A percentile compares a stretch with the other conserved stretches of the same genome.
Conservation (phyloP, 352 stramenopile species). For the Globisporangium rhizosaccharum region DNA sequence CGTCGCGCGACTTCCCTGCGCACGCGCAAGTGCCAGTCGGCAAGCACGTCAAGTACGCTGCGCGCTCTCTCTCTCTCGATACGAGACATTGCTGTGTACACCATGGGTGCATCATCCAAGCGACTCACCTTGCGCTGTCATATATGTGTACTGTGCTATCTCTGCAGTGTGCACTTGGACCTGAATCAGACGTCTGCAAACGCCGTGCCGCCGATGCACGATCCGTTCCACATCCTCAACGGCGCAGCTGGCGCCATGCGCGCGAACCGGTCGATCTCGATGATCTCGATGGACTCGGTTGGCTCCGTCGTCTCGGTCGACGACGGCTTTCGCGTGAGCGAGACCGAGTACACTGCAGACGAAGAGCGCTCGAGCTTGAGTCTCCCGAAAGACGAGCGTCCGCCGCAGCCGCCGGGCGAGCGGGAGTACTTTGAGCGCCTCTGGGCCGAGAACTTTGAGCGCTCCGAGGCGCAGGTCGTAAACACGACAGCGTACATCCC, state of each 20-base stretch:
- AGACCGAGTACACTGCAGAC: slow-evolving; percentile 23
- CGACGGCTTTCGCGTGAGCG: slow-evolving; percentile 45
- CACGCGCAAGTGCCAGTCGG: slow-evolving; percentile 60
- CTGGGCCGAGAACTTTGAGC: slow-evolving; percentile 82
- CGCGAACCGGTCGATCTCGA: slow-evolving; percentile 34
- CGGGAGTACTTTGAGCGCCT: slow-evolving; percentile 79
- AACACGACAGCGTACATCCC: slow-evolving; percentile 70
- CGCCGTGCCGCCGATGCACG: slow-evolving; percentile 61
- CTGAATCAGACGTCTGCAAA: slow-evolving; percentile 36
- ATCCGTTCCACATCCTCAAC: slow-evolving; percentile 78
- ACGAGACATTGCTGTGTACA: not conserved
- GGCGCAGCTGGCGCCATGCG: slow-evolving; percentile 23
- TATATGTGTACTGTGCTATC: not conserved
- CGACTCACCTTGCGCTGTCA: not conserved
- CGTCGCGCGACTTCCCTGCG: slow-evolving; percentile 69
- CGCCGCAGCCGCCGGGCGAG: slow-evolving; percentile 62
- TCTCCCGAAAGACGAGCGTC: slow-evolving; percentile 69
- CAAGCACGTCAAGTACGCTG: slow-evolving; percentile 38
- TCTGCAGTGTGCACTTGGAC: slow-evolving; percentile 37
- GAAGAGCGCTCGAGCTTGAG: slow-evolving; percentile 16
- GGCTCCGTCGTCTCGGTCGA: slow-evolving; percentile 55
- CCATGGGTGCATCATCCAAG: slow-evolving; percentile 11
- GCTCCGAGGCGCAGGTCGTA: slow-evolving; percentile 58
- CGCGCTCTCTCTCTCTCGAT: not conserved
- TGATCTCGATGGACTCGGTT: slow-evolving; percentile 62